phyloP scores from a whole-genome alignment of 2,329 filamentous ascomycete genomes.

The Metarhizium brunneum region DNA sequence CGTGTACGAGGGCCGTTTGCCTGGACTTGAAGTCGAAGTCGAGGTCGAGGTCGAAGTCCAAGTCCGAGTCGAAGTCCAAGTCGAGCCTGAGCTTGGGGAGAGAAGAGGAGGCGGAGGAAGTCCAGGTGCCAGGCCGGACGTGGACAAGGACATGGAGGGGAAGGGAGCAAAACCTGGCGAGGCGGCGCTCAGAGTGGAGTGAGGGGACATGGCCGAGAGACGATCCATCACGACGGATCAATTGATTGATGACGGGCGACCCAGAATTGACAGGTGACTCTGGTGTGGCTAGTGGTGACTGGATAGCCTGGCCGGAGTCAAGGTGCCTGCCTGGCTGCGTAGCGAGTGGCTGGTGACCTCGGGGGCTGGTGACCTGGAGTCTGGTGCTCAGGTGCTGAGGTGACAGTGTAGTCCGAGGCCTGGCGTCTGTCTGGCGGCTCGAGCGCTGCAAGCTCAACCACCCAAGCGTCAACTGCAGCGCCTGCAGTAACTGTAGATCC shows the following conservation, averaged over 20 bases:
- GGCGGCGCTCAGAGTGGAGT: conserved; percentile 2
- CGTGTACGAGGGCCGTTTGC: conserved; percentile 2
- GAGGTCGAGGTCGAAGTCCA: not conserved
- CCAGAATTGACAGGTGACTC: not conserved
- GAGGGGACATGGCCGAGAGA: conserved; percentile 6
- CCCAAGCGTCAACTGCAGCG: no score
- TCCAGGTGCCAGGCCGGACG: not conserved
- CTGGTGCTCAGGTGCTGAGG: no score
- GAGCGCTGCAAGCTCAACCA: not conserved
- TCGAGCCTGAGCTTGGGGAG: not conserved
- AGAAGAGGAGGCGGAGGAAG: conserved; percentile 5
- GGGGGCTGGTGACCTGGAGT: no score
- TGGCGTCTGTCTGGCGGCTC: not conserved
- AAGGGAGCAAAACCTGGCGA: not conserved
- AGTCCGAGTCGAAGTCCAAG: not conserved
- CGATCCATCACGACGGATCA: not conserved
- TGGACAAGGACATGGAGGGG: not conserved
- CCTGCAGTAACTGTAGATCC: no score
- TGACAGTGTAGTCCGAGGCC: not conserved
- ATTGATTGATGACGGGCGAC: not conserved
- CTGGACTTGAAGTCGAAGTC: not conserved
- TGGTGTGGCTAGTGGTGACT: not conserved
- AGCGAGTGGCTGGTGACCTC: no score
- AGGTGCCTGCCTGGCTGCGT: no score
- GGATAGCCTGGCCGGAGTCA: no score